A percentile compares a stretch with the other conserved stretches of the same genome.
Conservation (phyloP, 208 protist genomes). For the Crithidia brevicula region DNA sequence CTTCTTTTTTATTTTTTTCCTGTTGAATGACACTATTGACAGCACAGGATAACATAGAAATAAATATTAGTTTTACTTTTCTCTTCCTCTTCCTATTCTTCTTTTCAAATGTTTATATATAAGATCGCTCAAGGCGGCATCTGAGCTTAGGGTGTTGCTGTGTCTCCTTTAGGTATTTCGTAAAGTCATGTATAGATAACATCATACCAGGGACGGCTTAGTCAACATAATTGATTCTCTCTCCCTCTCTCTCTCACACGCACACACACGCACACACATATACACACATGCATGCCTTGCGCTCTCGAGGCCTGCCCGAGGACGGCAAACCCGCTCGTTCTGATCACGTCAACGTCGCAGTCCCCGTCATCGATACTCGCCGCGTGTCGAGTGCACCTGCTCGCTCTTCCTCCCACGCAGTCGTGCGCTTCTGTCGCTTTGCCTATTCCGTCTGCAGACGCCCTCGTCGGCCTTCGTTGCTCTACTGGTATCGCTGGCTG, state of each 20-base stretch:
- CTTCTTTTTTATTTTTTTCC: neutral
- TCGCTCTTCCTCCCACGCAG: neutral
- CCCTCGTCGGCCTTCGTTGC: neutral
- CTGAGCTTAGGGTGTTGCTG: too few species aligned
- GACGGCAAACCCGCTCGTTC: neutral
- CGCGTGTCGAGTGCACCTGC: neutral
- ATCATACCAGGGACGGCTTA: too few species aligned
- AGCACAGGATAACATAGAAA: too few species aligned
- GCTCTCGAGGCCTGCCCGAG: conserved; percentile 4
- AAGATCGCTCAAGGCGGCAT: too few species aligned
- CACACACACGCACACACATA: too few species aligned
- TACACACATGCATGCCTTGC: conserved; percentile 13
- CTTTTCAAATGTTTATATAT: too few species aligned
- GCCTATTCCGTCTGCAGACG: neutral
- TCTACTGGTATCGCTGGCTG: conserved; percentile 16
- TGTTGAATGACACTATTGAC: too few species aligned
- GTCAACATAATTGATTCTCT: neutral
- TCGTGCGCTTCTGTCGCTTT: neutral
- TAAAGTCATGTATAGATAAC: too few species aligned
- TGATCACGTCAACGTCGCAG: conserved; percentile 1
- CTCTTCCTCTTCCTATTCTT: too few species aligned
- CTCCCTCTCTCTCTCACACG: neutral
- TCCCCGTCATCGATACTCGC: neutral
- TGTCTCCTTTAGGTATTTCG: too few species aligned
- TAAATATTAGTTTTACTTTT: too few species aligned